Evolutionary conservation across 2,329 filamentous ascomycete species (phyloP).

Genomic region (Neonectria magnoliae): DNA sequence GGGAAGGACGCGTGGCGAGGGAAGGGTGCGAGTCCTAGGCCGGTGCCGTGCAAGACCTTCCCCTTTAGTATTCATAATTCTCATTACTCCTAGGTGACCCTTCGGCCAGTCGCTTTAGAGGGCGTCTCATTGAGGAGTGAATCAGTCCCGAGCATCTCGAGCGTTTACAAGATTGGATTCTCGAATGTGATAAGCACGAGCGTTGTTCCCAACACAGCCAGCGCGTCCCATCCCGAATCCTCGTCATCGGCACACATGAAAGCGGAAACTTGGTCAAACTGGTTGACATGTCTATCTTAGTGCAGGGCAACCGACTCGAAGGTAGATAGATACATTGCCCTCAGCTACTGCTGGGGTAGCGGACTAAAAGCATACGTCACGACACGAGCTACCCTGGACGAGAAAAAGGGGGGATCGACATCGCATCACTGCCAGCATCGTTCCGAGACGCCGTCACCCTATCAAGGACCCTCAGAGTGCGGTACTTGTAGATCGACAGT

Average conservation of each 20-base stretch:
- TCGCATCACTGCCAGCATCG: conserved; percentile 4
- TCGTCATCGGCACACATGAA: background rate
- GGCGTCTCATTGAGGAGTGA: background rate
- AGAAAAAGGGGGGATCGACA: conserved; percentile 9
- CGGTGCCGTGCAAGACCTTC: background rate
- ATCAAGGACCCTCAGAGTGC: conserved; percentile 4
- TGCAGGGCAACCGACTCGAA: background rate
- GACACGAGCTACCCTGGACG: background rate
- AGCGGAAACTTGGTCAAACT: background rate
- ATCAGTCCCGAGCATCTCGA: background rate
- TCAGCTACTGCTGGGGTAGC: conserved; percentile 25
- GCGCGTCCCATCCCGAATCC: conserved; percentile 2
- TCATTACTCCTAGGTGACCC: background rate
- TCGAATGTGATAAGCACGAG: conserved; percentile 3
- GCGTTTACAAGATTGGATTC: background rate
- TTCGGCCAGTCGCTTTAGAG: background rate
- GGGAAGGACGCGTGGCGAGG: background rate
- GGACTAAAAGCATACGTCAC: conserved; percentile 12
- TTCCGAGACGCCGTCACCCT: conserved; percentile 18
- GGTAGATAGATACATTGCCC: conserved; percentile 11
- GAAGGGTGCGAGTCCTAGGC: background rate
- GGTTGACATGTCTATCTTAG: background rate
- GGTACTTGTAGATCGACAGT: conserved; percentile 21
- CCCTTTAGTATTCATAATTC: background rate
- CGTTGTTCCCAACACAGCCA: background rate